Percentiles rank a stretch among this genome's conserved stretches.
Evolutionary conservation across 371 early-diverging fungal species (phyloP).

Genomic region (Mortierella sp.): DNA sequence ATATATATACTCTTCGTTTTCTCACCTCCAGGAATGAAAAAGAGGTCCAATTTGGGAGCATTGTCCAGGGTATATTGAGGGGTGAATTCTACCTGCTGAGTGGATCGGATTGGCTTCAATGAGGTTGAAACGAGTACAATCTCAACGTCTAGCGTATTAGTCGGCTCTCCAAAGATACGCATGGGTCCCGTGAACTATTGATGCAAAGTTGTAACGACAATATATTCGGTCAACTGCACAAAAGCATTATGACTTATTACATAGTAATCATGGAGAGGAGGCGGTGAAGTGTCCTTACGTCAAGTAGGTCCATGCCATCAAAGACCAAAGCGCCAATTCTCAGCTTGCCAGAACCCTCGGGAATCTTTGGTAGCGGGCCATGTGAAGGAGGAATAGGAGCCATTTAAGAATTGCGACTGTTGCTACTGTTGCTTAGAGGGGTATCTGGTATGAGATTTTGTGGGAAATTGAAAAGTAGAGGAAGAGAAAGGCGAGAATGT

Average conservation of each 20-base stretch:
- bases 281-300: constrained; percentile 20
- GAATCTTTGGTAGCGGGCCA: constrained; percentile 49
- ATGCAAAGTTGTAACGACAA: neutral
- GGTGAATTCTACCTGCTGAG: constrained; percentile 22
- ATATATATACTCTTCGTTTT: neutral
- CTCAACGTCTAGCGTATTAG: constrained; percentile 28
- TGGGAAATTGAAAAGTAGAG: neutral
- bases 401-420: neutral
- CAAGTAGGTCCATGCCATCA: constrained; percentile 40
- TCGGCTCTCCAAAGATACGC: constrained; percentile 45
- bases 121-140: constrained; percentile 25
- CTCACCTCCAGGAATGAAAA: constrained; percentile 48
- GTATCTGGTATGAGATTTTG: neutral
- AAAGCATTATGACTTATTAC: neutral
- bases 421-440: neutral
- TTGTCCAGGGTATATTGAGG: constrained; percentile 32
- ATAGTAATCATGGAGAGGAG: neutral
- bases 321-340: constrained; percentile 44
- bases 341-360: constrained; percentile 22
- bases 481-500: neutral
- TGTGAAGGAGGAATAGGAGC: constrained; percentile 12
- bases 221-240: neutral
- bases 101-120: constrained; percentile 13
- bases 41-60: constrained; percentile 37
- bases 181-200: constrained; percentile 37